phyloP scores from a whole-genome alignment of 306 rosid genomes.

The Hippophae gyantsensis region DNA sequence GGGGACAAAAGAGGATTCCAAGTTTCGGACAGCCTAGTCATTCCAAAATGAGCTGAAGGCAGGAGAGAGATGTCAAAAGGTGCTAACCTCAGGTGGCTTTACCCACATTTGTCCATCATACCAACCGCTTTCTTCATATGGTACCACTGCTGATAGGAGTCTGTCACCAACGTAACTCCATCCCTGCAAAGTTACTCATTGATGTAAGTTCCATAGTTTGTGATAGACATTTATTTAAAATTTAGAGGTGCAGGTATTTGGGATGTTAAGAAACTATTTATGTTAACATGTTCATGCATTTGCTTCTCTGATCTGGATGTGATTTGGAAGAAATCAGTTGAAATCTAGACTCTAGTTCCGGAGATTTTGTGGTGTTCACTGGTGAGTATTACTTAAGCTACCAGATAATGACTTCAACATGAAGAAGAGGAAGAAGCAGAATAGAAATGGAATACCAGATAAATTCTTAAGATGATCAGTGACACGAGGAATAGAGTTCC shows the following conservation, averaged over 20 bases:
- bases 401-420: background rate
- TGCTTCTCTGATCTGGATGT: too few relatives aligned
- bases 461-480: slow-evolving; percentile 69
- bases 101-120: slow-evolving; percentile 99
- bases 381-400: too few relatives aligned
- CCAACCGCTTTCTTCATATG: slow-evolving; percentile 98
- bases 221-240: too few relatives aligned
- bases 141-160: slow-evolving; percentile 91
- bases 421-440: slow-evolving; percentile 3
- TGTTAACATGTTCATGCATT: too few relatives aligned
- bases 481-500: slow-evolving; percentile 94
- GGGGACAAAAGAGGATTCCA: too few relatives aligned
- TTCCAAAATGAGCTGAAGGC: slow-evolving; percentile 1
- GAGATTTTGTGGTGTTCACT: too few relatives aligned
- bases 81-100: slow-evolving; percentile 88
- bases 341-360: too few relatives aligned
- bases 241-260: too few relatives aligned
- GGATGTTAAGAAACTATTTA: too few relatives aligned
- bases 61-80: slow-evolving; percentile 6
- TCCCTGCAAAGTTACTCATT: slow-evolving; percentile 42
- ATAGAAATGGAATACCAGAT: slow-evolving; percentile 51
- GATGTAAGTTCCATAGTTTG: background rate
- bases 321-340: too few relatives aligned
- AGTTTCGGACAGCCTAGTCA: too few relatives aligned
- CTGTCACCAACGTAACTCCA: slow-evolving; percentile 99